phyloP scores from a whole-genome alignment of 2,329 filamentous ascomycete species.

The Gnomoniopsis smithogilvyi region DNA sequence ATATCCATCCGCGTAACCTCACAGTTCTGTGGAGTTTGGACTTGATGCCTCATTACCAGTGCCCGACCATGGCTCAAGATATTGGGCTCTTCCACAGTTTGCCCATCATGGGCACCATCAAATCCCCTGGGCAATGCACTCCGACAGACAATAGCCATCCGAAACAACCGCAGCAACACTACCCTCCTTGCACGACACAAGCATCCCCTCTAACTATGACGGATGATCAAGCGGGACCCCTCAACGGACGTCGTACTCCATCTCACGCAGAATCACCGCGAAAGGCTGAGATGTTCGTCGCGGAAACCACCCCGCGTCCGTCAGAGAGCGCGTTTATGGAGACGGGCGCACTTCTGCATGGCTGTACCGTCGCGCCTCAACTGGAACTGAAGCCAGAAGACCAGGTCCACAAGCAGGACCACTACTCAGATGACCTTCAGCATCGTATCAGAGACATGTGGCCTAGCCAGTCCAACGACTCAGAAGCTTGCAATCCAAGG shows the following conservation, averaged over 20 bases:
- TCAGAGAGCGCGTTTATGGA: not conserved
- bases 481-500: not conserved
- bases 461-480: not conserved
- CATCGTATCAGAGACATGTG: slow-evolving; percentile 4
- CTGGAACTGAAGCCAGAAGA: not conserved
- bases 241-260: not conserved
- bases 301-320: not conserved
- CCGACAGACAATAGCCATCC: slow-evolving; percentile 2
- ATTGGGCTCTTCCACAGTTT: not conserved
- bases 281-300: not conserved
- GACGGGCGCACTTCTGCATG: not conserved
- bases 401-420: not conserved
- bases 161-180: slow-evolving; percentile 15
- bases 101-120: not conserved
- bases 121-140: not conserved
- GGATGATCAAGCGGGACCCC: not conserved
- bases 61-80: slow-evolving; percentile 2
- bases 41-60: not conserved
- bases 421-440: not conserved
- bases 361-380: not conserved
- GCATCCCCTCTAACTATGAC: slow-evolving; percentile 3
- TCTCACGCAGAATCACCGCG: not conserved
- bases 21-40: not conserved
- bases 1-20: not conserved
- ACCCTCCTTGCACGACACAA: slow-evolving; percentile 17